A percentile compares a stretch with the other conserved stretches of the same genome.
Conservation (phyloP, 257 asterid genomes). For the Fraxinus quadrangulata region DNA sequence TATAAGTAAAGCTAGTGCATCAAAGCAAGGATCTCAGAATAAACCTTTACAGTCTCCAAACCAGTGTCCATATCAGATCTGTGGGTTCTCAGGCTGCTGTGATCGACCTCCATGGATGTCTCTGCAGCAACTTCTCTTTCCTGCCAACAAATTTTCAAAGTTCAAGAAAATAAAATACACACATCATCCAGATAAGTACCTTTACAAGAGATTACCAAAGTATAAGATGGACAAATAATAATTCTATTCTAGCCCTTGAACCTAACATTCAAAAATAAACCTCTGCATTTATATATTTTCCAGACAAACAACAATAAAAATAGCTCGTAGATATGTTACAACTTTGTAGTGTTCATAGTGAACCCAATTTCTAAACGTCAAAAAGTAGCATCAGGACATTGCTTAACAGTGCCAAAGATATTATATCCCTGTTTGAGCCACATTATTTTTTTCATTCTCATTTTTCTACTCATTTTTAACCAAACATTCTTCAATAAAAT, state of each 20-base stretch:
- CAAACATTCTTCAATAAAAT: too few species aligned
- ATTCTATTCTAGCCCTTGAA: neutral
- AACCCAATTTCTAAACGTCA: neutral
- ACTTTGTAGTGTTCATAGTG: neutral
- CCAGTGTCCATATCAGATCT: conserved; percentile 33
- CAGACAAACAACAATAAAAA: neutral
- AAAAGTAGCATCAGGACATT: neutral
- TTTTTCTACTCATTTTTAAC: too few species aligned
- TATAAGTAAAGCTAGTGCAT: conserved; percentile 10
- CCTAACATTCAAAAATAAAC: neutral
- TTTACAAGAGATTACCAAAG: neutral
- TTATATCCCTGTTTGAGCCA: too few species aligned
- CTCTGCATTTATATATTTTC: neutral
- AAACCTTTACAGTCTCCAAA: conserved; percentile 56
- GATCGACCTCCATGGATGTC: conserved; percentile 39
- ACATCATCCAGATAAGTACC: neutral
- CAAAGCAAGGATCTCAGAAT: conserved; percentile 25
- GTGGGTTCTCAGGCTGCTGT: conserved; percentile 30
- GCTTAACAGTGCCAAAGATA: neutral
- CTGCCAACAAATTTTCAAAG: conserved; percentile 48
- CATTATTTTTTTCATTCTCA: too few species aligned
- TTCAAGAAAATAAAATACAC: conserved; percentile 3
- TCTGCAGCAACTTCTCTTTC: conserved; percentile 43
- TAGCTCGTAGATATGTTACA: neutral
- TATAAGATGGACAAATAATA: neutral